These are phyloP conservation scores for Metschnikowia cubensis DNA, from an alignment of 805 yeast species.

Conservation along the genomic window DNA sequence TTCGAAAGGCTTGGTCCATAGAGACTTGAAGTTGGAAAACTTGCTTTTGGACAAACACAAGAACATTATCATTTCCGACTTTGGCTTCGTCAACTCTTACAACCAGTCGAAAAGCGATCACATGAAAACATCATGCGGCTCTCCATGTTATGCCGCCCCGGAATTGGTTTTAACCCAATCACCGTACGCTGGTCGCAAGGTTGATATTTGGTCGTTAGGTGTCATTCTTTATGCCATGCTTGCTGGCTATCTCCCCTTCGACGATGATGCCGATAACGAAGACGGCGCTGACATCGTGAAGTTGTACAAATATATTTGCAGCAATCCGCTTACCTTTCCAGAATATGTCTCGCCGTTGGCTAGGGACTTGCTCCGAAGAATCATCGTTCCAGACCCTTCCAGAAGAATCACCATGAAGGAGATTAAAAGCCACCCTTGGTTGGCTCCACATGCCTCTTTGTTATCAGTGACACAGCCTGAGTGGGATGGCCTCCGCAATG, in stretches of 20 bases:
- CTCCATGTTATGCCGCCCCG: conserved; percentile 98
- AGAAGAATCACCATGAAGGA: conserved; percentile 65
- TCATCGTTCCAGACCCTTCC: conserved; percentile 80
- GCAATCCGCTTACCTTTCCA: conserved; percentile 90
- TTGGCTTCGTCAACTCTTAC: conserved; percentile 92
- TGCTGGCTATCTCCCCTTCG: conserved; percentile 95
- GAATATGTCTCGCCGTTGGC: conserved; percentile 89
- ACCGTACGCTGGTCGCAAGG: conserved; percentile 89
- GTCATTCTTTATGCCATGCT: conserved; percentile 94
- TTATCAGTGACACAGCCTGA: conserved; percentile 81
- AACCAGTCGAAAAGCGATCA: conserved; percentile 54
- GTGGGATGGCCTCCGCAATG: conserved; percentile 66
- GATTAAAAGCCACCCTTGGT: conserved; percentile 82
- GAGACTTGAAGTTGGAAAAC: conserved; percentile 75
- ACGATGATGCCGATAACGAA: conserved; percentile 94
- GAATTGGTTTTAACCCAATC: conserved; percentile 84
- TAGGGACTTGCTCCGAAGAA: conserved; percentile 80
- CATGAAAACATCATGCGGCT: conserved; percentile 94
- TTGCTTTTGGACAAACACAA: conserved; percentile 77
- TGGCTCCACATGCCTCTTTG: conserved; percentile 77
- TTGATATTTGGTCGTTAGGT: conserved; percentile 97
- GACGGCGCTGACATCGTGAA: conserved; percentile 92
- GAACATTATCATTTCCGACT: conserved; percentile 82
- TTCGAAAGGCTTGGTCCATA: conserved; percentile 72
- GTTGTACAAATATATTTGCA: conserved; percentile 85